Evolutionary conservation across 371 early-diverging fungal genomes (phyloP).

Genomic region (Lichtheimia hyalospora): DNA sequence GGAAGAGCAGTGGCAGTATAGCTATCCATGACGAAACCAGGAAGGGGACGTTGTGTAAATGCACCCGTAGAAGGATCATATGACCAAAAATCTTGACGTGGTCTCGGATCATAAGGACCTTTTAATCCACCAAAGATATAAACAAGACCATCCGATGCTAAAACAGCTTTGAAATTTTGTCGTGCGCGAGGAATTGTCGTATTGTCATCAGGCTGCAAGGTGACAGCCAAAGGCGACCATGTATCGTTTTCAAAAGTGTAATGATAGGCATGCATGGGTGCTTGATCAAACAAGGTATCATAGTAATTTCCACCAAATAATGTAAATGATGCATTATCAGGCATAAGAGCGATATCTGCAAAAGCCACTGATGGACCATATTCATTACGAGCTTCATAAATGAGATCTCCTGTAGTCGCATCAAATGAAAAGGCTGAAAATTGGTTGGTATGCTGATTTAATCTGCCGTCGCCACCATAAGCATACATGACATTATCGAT

Average conservation of each 20-base stretch:
- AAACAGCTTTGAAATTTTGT: neutral
- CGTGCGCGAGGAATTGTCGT: constrained; percentile 3
- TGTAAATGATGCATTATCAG: constrained; percentile 2
- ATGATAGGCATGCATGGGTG: constrained; percentile 2
- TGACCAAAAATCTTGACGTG: constrained; percentile 13
- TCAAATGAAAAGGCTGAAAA: neutral
- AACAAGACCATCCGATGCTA: constrained; percentile 8
- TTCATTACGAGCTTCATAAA: neutral
- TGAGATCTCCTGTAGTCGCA: neutral
- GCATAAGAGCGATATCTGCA: neutral
- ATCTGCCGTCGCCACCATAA: constrained; percentile 3
- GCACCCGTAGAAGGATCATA: constrained; percentile 11
- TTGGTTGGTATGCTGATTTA: neutral
- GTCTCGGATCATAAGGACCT: neutral
- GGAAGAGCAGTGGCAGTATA: constrained; percentile 9
- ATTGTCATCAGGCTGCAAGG: neutral
- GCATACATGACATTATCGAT: constrained; percentile 2
- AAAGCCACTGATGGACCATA: neutral
- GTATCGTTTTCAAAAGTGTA: constrained; percentile 4
- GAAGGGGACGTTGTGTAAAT: neutral
- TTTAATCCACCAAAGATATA: constrained; percentile 11
- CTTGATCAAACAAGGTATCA: neutral
- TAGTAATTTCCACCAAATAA: constrained; percentile 5
- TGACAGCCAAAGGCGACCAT: constrained; percentile 5
- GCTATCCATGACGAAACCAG: neutral